A percentile compares a stretch with the other conserved stretches of the same genome.
phyloP scores from a whole-genome alignment of 208 protist species.

The Angomonas deanei region DNA sequence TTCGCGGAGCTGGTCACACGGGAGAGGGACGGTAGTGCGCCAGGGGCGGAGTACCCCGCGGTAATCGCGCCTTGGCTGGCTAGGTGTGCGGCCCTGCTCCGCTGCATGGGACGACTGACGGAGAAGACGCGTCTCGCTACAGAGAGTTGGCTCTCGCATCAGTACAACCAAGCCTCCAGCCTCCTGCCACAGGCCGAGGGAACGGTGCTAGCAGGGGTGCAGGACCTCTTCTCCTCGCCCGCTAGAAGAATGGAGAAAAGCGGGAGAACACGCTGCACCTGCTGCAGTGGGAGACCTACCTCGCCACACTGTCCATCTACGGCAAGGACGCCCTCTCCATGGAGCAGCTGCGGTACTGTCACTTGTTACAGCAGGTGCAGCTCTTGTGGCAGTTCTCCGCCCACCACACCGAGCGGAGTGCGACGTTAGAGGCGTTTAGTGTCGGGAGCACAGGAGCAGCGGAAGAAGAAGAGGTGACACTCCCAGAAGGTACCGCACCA shows the following conservation, averaged over 20 bases:
- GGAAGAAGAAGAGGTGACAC: background rate
- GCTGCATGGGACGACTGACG: background rate
- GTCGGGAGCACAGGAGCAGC: background rate
- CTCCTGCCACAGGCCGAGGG: background rate
- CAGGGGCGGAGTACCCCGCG: background rate
- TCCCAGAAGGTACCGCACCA: no score
- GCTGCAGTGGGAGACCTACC: background rate
- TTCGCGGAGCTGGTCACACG: background rate
- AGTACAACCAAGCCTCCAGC: background rate
- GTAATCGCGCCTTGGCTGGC: background rate
- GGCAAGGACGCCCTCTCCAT: background rate
- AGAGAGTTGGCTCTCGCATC: background rate
- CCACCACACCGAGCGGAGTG: no score
- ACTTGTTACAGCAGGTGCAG: slow-evolving; percentile 1
- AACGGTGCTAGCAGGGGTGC: background rate
- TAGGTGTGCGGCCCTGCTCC: background rate
- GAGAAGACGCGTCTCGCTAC: background rate
- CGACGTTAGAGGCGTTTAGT: no score
- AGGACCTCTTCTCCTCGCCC: background rate
- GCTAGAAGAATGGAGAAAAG: background rate
- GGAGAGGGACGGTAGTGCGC: background rate
- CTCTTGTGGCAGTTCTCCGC: background rate
- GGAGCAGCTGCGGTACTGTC: background rate
- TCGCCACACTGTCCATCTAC: background rate
- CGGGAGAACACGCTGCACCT: background rate